Conservation (phyloP, 768 basidiomycete genomes). For the Gyrodon lividus region DNA sequence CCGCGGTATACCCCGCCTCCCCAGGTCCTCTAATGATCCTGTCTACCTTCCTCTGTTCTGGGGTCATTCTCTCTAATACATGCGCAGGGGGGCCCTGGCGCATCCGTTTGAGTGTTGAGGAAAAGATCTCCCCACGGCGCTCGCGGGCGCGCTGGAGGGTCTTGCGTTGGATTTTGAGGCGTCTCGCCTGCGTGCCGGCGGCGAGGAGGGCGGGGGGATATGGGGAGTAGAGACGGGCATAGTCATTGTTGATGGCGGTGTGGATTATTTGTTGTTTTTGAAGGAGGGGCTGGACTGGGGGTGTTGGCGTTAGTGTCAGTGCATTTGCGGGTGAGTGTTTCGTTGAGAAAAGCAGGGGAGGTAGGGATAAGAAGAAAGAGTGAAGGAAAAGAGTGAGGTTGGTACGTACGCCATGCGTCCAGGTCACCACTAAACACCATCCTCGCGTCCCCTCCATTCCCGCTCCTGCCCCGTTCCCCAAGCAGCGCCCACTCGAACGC, state of each 20-base stretch:
- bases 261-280: conserved; percentile 32
- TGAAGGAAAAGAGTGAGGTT: too few species aligned
- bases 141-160: conserved; percentile 61
- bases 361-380: not conserved
- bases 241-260: conserved; percentile 39
- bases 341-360: not conserved
- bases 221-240: conserved; percentile 39
- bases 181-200: conserved; percentile 53
- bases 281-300: conserved; percentile 40
- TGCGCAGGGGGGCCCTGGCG: conserved; percentile 64
- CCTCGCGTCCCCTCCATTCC: conserved; percentile 12
- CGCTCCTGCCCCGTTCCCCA: not conserved
- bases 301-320: not conserved
- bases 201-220: conserved; percentile 50
- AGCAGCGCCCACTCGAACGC: conserved; percentile 36
- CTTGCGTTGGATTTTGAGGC: conserved; percentile 62
- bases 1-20: conserved; percentile 72
- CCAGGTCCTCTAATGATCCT: conserved; percentile 49
- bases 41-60: conserved; percentile 47
- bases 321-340: not conserved
- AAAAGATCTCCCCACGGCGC: conserved; percentile 58
- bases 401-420: conserved; percentile 21
- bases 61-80: conserved; percentile 51
- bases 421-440: conserved; percentile 33
- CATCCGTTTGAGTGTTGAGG: conserved; percentile 45